Evolutionary conservation across 2,329 filamentous ascomycete genomes (phyloP).

Genomic region (Ceratocystis diversiconidia): DNA sequence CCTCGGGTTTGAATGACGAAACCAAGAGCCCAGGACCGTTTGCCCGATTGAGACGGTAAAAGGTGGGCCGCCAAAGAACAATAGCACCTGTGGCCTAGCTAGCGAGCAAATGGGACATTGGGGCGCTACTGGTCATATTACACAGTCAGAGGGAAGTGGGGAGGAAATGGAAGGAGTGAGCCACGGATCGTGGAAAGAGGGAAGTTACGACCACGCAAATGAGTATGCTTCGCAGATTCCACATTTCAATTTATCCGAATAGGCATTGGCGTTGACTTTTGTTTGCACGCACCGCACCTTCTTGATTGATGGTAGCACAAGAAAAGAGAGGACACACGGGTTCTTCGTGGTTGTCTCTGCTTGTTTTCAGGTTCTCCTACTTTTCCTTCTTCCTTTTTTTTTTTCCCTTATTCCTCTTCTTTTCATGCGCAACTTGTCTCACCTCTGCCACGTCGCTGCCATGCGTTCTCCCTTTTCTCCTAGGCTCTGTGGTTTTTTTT

Average conservation of each 20-base stretch:
- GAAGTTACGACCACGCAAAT: not conserved
- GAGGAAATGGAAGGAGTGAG: conserved; percentile 1
- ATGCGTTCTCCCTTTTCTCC: not conserved
- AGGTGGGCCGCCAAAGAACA: not conserved
- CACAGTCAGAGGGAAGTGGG: not conserved
- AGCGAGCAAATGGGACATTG: not conserved
- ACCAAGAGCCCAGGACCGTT: not conserved
- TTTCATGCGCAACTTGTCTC: not conserved
- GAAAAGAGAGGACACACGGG: conserved; percentile 1
- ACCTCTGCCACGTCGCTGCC: not conserved
- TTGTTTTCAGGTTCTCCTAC: not conserved
- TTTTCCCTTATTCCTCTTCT: not conserved
- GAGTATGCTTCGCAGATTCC: not conserved
- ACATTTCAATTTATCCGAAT: not conserved
- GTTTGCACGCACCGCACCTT: not conserved
- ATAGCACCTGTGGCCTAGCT: not conserved
- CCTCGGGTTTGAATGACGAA: not conserved
- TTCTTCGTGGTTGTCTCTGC: not conserved
- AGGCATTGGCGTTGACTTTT: not conserved
- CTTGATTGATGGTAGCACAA: not conserved
- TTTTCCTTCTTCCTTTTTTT: not conserved
- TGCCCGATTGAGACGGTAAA: not conserved
- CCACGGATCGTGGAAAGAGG: not conserved
- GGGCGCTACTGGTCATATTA: not conserved
- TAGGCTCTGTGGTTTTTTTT: not conserved